These are phyloP conservation scores for Stagonosporopsis cucurbitacearum DNA, from an alignment of 2,329 filamentous ascomycete species.

Conservation along the genomic window DNA sequence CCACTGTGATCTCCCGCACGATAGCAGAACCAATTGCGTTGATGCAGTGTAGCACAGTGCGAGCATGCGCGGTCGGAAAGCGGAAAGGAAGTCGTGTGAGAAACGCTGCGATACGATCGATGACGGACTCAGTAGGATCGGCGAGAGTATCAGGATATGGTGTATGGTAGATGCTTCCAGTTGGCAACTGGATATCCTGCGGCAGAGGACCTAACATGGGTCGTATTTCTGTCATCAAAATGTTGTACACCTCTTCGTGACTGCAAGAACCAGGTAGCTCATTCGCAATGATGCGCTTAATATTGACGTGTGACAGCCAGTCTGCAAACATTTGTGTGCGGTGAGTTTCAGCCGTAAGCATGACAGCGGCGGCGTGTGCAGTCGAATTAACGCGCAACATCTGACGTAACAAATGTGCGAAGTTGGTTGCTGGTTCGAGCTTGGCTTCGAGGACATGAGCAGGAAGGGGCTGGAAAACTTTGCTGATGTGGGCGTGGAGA, in stretches of 20 bases:
- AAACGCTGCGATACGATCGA: conserved; percentile 81
- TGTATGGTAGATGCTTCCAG: conserved; percentile 55
- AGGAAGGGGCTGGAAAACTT: conserved; percentile 85
- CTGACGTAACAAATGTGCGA: conserved; percentile 83
- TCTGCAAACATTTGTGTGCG: conserved; percentile 95
- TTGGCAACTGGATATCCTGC: conserved; percentile 69
- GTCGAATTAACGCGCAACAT: conserved; percentile 91
- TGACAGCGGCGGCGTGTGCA: conserved; percentile 91
- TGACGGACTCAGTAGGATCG: conserved; percentile 58
- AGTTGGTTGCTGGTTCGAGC: conserved; percentile 85
- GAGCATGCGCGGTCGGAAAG: conserved; percentile 75
- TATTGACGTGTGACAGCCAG: conserved; percentile 72
- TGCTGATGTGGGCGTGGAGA: conserved; percentile 80
- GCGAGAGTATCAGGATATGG: conserved; percentile 31
- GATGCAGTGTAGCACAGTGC: conserved; percentile 77
- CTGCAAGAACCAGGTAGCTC: conserved; percentile 60
- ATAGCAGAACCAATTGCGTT: conserved; percentile 77
- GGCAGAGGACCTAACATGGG: conserved; percentile 72
- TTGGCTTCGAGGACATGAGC: conserved; percentile 86
- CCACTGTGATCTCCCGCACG: conserved; percentile 80
- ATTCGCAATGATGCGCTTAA: conserved; percentile 63
- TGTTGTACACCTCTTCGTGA: conserved; percentile 63
- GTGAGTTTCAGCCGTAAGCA: conserved; percentile 87
- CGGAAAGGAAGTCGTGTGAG: conserved; percentile 70
- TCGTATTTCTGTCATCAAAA: conserved; percentile 67